A percentile compares a stretch with the other conserved stretches of the same genome.
Conservation (phyloP, 1,284 basidiomycete genomes). For the Fistulina hepatica region DNA sequence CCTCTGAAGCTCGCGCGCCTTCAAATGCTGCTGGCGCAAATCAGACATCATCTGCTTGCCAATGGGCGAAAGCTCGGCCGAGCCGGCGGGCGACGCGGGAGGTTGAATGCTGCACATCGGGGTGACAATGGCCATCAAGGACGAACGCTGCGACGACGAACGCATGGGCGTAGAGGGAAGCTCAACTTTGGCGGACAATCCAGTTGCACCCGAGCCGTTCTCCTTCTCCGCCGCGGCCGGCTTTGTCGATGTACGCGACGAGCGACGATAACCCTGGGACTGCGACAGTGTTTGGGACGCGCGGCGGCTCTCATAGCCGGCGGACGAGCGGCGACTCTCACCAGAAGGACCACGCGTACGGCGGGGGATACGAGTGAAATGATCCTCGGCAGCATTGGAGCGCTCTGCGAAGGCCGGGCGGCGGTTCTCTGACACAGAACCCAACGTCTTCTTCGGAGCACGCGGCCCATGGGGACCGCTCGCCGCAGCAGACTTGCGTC, state of each 20-base stretch:
- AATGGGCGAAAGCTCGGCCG: conserved; percentile 59
- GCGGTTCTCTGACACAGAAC: not conserved
- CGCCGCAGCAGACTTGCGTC: conserved; percentile 10
- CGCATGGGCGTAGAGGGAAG: conserved; percentile 21
- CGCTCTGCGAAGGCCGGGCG: not conserved
- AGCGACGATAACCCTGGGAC: conserved; percentile 6
- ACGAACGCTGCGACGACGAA: conserved; percentile 25
- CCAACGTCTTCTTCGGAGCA: conserved; percentile 11
- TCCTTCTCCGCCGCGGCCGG: conserved; percentile 17
- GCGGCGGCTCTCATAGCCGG: too few relatives aligned
- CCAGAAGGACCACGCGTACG: conserved; percentile 6
- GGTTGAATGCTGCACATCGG: conserved; percentile 18
- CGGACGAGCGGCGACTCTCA: too few relatives aligned
- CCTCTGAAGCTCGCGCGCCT: conserved; percentile 30
- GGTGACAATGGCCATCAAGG: conserved; percentile 27
- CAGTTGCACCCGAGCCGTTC: conserved; percentile 11
- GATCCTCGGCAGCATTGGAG: not conserved
- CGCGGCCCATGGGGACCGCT: conserved; percentile 34
- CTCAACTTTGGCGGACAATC: conserved; percentile 14
- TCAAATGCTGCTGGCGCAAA: conserved; percentile 43
- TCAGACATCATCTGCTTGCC: conserved; percentile 56
- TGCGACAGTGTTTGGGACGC: conserved; percentile 18
- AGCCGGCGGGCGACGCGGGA: conserved; percentile 55
- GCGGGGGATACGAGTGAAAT: conserved; percentile 13
- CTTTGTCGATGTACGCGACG: not conserved